Percentiles rank a stretch among this genome's conserved stretches.
phyloP scores from a whole-genome alignment of 2,329 filamentous ascomycete genomes.

The Pyrenophora teres region DNA sequence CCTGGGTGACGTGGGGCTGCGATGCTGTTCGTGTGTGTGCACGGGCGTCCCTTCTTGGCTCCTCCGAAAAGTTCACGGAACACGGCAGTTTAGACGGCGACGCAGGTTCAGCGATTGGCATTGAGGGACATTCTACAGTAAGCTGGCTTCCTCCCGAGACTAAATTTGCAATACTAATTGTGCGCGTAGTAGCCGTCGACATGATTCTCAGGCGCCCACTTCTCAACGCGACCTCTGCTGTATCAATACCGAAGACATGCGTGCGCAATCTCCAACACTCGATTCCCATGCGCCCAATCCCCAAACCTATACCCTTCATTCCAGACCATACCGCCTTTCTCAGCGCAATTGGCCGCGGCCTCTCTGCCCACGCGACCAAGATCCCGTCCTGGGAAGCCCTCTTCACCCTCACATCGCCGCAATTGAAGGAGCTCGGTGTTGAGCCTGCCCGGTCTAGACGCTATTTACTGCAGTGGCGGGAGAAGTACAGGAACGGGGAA shows the following conservation, averaged over 20 bases:
- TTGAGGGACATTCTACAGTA: not conserved
- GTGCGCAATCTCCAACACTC: constrained; percentile 47
- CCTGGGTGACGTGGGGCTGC: constrained; percentile 15
- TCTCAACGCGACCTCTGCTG: constrained; percentile 31
- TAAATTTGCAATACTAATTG: not conserved
- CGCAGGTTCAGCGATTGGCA: not conserved
- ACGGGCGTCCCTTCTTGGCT: constrained; percentile 33
- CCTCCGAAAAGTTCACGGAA: constrained; percentile 38
- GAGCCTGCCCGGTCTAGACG: constrained; percentile 81
- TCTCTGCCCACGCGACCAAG: constrained; percentile 81
- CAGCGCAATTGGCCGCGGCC: constrained; percentile 84
- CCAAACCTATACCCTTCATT: constrained; percentile 79
- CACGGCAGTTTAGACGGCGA: constrained; percentile 12
- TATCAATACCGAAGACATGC: constrained; percentile 36
- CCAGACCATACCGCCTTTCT: constrained; percentile 87
- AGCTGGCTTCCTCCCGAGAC: not conserved
- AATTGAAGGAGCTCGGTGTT: constrained; percentile 80
- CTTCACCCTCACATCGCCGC: constrained; percentile 76
- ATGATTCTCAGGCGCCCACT: constrained; percentile 47
- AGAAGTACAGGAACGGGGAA: constrained; percentile 77
- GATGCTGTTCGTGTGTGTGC: constrained; percentile 8
- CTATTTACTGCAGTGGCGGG: constrained; percentile 86
- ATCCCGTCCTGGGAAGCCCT: constrained; percentile 89
- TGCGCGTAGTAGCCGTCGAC: constrained; percentile 15
- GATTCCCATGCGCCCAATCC: constrained; percentile 56